A percentile compares a stretch with the other conserved stretches of the same genome.
These are phyloP conservation scores for Fusarium buharicum DNA, from an alignment of 2,329 filamentous ascomycete species.

Conservation along the genomic window DNA sequence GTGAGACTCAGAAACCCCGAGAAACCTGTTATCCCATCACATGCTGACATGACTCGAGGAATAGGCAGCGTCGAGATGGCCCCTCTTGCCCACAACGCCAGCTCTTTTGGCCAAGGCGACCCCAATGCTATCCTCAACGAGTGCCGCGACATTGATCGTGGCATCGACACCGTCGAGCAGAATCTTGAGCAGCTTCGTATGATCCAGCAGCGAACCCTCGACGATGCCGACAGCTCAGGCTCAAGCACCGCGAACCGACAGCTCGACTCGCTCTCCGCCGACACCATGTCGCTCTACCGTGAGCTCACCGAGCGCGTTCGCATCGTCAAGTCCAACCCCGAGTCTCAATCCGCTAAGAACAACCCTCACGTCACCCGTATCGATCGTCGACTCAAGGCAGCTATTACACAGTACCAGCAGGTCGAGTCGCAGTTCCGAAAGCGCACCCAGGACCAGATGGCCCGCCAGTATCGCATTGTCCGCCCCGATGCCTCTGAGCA, in stretches of 20 bases:
- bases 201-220: constrained; percentile 76
- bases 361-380: constrained; percentile 82
- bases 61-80: constrained; percentile 75
- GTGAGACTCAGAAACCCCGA: constrained; percentile 35
- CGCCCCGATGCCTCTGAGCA: constrained; percentile 80
- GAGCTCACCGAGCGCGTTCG: constrained; percentile 82
- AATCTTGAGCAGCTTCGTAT: constrained; percentile 77
- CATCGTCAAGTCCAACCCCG: constrained; percentile 82
- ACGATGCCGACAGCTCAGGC: constrained; percentile 76
- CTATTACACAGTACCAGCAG: constrained; percentile 83
- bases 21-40: neutral
- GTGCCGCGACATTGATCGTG: constrained; percentile 81
- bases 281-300: constrained; percentile 86
- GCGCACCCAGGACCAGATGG: constrained; percentile 83
- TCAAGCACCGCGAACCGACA: constrained; percentile 73
- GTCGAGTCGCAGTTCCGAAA: constrained; percentile 84
- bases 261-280: constrained; percentile 77
- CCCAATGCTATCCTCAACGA: constrained; percentile 86
- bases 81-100: constrained; percentile 65
- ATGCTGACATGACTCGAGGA: constrained; percentile 47
- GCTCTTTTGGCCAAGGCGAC: constrained; percentile 62
- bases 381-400: constrained; percentile 80
- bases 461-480: constrained; percentile 90
- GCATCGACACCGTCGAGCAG: constrained; percentile 77
- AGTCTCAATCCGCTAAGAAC: constrained; percentile 78